Conservation (phyloP, 371 early-diverging fungal species). For the Cokeromyces recurvatus region DNA sequence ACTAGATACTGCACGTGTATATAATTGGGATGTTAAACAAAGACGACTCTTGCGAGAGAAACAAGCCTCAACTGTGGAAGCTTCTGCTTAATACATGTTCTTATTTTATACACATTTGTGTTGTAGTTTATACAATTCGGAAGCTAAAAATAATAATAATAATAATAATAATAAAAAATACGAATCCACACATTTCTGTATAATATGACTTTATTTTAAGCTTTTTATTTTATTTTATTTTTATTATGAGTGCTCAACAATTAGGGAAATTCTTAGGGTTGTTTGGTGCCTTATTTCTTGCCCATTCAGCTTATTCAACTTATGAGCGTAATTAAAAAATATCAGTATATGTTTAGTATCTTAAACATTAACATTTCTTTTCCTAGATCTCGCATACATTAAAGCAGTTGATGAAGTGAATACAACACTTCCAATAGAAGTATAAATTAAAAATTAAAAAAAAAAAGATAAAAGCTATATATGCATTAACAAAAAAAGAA, state of each 20-base stretch:
- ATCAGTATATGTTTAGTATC: too few relatives aligned
- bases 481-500: too few relatives aligned
- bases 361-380: too few relatives aligned
- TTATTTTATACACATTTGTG: too few relatives aligned
- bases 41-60: slow-evolving; percentile 53
- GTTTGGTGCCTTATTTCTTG: slow-evolving; percentile 49
- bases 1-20: slow-evolving; percentile 88
- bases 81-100: slow-evolving; percentile 10
- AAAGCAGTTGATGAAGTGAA: slow-evolving; percentile 58
- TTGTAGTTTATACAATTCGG: too few relatives aligned
- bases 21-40: slow-evolving; percentile 96
- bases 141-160: not conserved
- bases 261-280: slow-evolving; percentile 48
- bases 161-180: too few relatives aligned
- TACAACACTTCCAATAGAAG: slow-evolving; percentile 56
- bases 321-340: slow-evolving; percentile 60
- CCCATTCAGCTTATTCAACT: slow-evolving; percentile 65
- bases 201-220: too few relatives aligned
- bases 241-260: slow-evolving; percentile 23
- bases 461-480: not conserved
- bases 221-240: too few relatives aligned
- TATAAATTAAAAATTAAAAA: slow-evolving; percentile 16
- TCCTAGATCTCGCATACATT: slow-evolving; percentile 60
- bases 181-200: too few relatives aligned
- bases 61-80: slow-evolving; percentile 15